Evolutionary conservation across 129 eudicot genomes (phyloP), one percentile per base, ranked within the genome.

Genomic region (Glebionis coronaria): DNA sequence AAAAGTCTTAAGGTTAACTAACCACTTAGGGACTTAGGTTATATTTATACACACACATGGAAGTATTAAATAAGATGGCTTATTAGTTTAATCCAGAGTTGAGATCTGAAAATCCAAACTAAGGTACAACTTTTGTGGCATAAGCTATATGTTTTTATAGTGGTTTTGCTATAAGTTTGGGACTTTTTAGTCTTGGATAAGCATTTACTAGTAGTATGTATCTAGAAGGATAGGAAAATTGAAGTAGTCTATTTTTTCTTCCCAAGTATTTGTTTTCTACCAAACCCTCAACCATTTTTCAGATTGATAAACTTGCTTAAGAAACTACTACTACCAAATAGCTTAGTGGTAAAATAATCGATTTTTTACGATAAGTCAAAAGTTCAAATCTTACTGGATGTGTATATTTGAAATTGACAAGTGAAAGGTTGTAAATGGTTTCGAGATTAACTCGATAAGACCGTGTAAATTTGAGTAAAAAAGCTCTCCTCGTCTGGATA

Each of bases 1-100:
- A 49, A 38, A 63, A 74, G 80, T 79, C 83, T 58, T 25, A 23
- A 80, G 73, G 74, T 35, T 67, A 54, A 73, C 53, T 46, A 71
- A 72, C 52, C 70, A 65, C 73, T 61, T 59, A n/a, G n/a, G n/a
- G n/a, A n/a, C n/a, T n/a, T n/a, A n/a, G n/a, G n/a, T n/a, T 4
- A 19, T 35, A 9, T 12, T 47, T 60, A 3, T 31, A 63, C 9
- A 42, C 19, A 70, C 70, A 46, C 21, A 27, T 31, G 40, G 25
- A 35, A 44, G 7, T 49, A 56, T 42, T 54, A 35, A 44, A 44
- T 47, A 55, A 56, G 35, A 31, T 16, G 14, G 15, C 9, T 9
- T n/a, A 18, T n/a, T 29, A 13, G 13, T 38, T 14, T 52, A 11
- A 46, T 59, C 27, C 35, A 67, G 59, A 25, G 61, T 21, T 66